phyloP scores from a whole-genome alignment of 1,284 basidiomycete genomes.

The Trichosporon faecale region DNA sequence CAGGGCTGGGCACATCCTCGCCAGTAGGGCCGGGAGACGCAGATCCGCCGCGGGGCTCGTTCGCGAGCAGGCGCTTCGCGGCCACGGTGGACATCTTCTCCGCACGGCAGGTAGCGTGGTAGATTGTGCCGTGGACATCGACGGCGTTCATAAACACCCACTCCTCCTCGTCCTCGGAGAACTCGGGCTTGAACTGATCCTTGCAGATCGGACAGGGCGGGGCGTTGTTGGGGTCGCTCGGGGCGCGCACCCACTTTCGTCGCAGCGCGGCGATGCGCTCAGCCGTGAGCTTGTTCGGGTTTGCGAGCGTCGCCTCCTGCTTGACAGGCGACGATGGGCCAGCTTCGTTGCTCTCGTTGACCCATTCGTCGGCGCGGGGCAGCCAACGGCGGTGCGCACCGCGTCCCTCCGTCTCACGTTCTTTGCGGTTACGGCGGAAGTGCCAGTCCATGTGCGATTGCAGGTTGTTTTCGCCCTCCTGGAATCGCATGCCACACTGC shows the following conservation, averaged over 20 bases:
- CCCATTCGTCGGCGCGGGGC: constrained; percentile 79
- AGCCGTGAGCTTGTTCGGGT: constrained; percentile 53
- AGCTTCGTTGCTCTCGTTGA: constrained; percentile 58
- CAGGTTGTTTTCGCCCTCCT: constrained; percentile 69
- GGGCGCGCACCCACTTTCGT: constrained; percentile 79
- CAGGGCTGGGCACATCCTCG: constrained; percentile 11
- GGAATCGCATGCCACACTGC: constrained; percentile 88
- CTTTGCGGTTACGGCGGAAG: constrained; percentile 88
- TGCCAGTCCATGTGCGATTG: constrained; percentile 96
- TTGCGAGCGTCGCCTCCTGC: neutral
- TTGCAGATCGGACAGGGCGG: constrained; percentile 96
- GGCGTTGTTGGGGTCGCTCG: constrained; percentile 69
- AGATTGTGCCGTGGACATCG: constrained; percentile 76
- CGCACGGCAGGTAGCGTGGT: constrained; percentile 86
- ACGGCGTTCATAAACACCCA: constrained; percentile 97
- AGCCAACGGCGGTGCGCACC: constrained; percentile 93
- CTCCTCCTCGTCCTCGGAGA: constrained; percentile 93
- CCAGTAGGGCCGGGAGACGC: constrained; percentile 1
- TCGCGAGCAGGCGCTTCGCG: constrained; percentile 29
- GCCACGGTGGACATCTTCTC: constrained; percentile 54
- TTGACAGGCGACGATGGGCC: constrained; percentile 30
- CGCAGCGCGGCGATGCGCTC: constrained; percentile 72
- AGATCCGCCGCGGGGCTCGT: constrained; percentile 15
- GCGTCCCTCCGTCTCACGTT: constrained; percentile 75
- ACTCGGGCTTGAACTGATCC: constrained; percentile 87